Conservation (phyloP, 2,329 filamentous ascomycete species). For the Fusarium pseudonygamai region DNA sequence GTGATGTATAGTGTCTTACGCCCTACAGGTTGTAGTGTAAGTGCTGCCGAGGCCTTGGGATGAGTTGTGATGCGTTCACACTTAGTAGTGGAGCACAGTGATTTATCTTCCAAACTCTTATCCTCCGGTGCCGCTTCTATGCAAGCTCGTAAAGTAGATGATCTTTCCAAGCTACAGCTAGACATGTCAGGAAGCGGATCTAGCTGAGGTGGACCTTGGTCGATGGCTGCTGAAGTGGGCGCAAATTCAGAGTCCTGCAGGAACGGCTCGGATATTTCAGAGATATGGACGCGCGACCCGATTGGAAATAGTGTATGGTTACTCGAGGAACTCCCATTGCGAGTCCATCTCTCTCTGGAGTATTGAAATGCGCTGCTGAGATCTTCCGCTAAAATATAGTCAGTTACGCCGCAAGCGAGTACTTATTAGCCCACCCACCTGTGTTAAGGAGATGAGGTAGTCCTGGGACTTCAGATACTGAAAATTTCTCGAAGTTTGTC, state of each 20-base stretch:
- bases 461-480: not conserved
- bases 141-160: conserved; percentile 43
- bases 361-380: conserved; percentile 45
- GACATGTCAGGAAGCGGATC: conserved; percentile 43
- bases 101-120: conserved; percentile 44
- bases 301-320: not conserved
- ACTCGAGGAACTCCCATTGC: conserved; percentile 24
- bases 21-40: conserved; percentile 18
- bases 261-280: not conserved
- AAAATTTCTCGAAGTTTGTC: not conserved
- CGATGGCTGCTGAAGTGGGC: not conserved
- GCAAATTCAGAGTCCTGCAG: not conserved
- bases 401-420: not conserved
- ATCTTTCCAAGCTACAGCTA: conserved; percentile 35
- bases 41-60: not conserved
- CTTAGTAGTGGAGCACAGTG: not conserved
- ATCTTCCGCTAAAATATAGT: not conserved
- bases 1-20: conserved; percentile 13
- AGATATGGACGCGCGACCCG: not conserved
- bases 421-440: not conserved
- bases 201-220: conserved; percentile 41
- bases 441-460: not conserved
- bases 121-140: conserved; percentile 46
- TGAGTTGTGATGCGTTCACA: not conserved
- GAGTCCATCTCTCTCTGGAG: conserved; percentile 42